Percentiles rank a stretch among this genome's conserved stretches.
phyloP scores from a whole-genome alignment of 352 stramenopile species.

The Salisapilia sapeloensis region DNA sequence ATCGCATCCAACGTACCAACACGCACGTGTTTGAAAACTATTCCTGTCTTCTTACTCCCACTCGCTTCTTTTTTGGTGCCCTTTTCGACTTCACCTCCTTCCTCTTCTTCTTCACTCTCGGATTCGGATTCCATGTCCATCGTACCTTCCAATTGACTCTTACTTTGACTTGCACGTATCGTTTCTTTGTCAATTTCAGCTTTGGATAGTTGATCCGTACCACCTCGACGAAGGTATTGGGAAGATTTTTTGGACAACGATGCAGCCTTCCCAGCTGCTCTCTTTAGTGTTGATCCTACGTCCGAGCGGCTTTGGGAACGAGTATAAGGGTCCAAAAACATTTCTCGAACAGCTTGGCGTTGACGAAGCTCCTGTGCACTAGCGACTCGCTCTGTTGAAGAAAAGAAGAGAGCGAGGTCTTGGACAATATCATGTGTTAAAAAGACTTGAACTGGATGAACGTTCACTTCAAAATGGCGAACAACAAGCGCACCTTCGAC shows the following conservation, averaged over 20 bases:
- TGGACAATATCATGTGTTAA: constrained; percentile 65
- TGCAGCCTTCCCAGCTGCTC: constrained; percentile 40
- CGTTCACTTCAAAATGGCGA: constrained; percentile 75
- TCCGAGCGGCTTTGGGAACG: neutral
- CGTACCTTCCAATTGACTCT: too few species aligned
- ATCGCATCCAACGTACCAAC: constrained; percentile 59
- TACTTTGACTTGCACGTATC: too few species aligned
- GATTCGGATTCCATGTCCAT: too few species aligned
- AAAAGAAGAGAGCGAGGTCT: constrained; percentile 45
- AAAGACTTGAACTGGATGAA: constrained; percentile 72
- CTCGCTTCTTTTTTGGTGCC: constrained; percentile 20
- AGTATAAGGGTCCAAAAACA: neutral
- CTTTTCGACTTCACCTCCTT: constrained; percentile 7
- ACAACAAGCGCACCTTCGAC: constrained; percentile 39
- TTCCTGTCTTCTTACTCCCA: constrained; percentile 28
- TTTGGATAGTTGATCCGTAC: too few species aligned
- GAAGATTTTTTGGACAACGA: too few species aligned
- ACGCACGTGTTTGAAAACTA: constrained; percentile 69
- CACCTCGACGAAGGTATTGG: too few species aligned
- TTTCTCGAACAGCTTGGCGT: too few species aligned
- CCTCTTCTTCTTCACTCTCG: neutral
- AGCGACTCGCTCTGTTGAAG: constrained; percentile 5
- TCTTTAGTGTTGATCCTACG: constrained; percentile 31
- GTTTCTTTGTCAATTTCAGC: too few species aligned
- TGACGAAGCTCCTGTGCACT: constrained; percentile 13